Evolutionary conservation across 495 filamentous ascomycete species (phyloP).

Genomic region (Friedmanniomyces simplex): DNA sequence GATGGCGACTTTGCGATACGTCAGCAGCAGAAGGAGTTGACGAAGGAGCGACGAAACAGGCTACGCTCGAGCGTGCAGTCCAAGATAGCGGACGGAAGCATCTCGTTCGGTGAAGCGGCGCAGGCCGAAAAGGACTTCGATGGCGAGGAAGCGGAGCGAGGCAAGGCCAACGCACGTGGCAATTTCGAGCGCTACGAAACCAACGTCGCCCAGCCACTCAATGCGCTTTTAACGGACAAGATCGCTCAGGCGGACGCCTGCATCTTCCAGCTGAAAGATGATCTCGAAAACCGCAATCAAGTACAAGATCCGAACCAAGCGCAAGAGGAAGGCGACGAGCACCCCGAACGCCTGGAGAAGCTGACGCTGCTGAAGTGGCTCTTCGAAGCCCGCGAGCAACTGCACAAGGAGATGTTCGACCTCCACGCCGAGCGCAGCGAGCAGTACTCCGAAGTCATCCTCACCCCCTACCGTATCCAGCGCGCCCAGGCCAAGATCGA

Average conservation of each 20-base stretch:
- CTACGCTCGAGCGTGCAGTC: conserved; percentile 57
- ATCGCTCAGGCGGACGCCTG: conserved; percentile 43
- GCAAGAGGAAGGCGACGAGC: conserved; percentile 90
- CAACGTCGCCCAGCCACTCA: conserved; percentile 63
- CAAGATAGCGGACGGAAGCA: conserved; percentile 61
- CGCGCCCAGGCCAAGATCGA: conserved; percentile 61
- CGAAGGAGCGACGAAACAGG: conserved; percentile 40
- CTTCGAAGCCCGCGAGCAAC: conserved; percentile 80
- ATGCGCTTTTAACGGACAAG: conserved; percentile 52
- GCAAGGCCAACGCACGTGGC: conserved; percentile 52
- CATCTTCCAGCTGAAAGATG: conserved; percentile 59
- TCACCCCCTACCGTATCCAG: conserved; percentile 66
- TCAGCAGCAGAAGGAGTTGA: conserved; percentile 36
- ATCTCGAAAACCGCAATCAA: conserved; percentile 53
- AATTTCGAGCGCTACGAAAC: conserved; percentile 71
- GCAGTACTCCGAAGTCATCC: conserved; percentile 69
- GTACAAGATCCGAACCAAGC: conserved; percentile 67
- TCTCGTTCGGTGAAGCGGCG: conserved; percentile 72
- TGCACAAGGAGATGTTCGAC: conserved; percentile 76
- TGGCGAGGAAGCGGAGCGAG: conserved; percentile 48
- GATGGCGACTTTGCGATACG: conserved; percentile 28
- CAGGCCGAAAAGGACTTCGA: conserved; percentile 59
- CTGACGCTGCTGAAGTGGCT: conserved; percentile 95
- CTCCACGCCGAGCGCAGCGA: conserved; percentile 74
- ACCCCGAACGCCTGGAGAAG: conserved; percentile 87